phyloP scores from a whole-genome alignment of 208 protist genomes.

The Trypanosoma platydactyli region DNA sequence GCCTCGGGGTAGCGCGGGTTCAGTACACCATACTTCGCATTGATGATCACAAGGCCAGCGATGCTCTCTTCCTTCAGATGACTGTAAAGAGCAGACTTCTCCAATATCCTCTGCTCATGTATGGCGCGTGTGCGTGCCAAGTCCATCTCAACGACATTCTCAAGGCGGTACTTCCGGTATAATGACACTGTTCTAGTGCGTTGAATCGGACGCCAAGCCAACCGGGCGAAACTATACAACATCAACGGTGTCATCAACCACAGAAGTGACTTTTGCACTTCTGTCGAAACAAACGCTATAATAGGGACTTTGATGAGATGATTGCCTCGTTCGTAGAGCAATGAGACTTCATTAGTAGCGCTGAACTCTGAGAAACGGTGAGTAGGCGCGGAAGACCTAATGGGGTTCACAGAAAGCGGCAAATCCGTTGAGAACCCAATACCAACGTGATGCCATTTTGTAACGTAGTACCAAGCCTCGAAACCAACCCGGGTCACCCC shows the following conservation, averaged over 20 bases:
- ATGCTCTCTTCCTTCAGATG: conserved; percentile 61
- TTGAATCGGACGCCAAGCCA: conserved; percentile 58
- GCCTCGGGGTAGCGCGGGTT: conserved; percentile 58
- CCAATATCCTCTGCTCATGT: conserved; percentile 71
- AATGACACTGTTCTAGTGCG: conserved; percentile 40
- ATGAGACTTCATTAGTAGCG: conserved; percentile 61
- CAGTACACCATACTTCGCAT: conserved; percentile 84
- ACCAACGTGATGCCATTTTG: conserved; percentile 55
- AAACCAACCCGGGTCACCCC: conserved; percentile 54
- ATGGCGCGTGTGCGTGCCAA: conserved; percentile 62
- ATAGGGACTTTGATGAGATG: conserved; percentile 77
- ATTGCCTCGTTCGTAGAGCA: conserved; percentile 67
- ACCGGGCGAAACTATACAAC: conserved; percentile 44
- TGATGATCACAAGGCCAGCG: conserved; percentile 83
- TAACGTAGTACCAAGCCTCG: conserved; percentile 65
- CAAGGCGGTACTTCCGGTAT: conserved; percentile 46
- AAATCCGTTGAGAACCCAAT: conserved; percentile 58
- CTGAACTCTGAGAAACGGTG: conserved; percentile 34
- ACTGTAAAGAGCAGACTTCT: conserved; percentile 44
- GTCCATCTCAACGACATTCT: conserved; percentile 76
- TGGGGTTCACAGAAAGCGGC: conserved; percentile 51
- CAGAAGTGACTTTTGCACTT: conserved; percentile 42
- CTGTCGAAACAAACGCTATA: conserved; percentile 57
- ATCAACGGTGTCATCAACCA: conserved; percentile 64
- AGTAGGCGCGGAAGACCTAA: conserved; percentile 25